These are phyloP conservation scores for Geranium incanum DNA, from an alignment of 441 rosid species.

Conservation along the genomic window DNA sequence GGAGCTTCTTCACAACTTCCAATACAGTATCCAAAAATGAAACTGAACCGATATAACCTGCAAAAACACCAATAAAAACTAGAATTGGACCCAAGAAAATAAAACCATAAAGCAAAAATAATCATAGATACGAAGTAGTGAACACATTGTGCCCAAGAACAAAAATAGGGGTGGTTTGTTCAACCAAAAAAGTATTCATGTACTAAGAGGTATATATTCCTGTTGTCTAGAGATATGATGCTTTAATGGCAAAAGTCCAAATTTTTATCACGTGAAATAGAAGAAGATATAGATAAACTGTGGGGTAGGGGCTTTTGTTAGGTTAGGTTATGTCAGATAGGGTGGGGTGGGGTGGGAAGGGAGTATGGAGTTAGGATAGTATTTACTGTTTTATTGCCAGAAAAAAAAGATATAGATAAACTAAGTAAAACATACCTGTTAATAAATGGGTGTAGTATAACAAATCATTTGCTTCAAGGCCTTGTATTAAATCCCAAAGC, in stretches of 20 bases:
- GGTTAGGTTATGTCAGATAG: too few relatives aligned
- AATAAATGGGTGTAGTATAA: slow-evolving; percentile 82
- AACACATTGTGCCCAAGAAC: too few relatives aligned
- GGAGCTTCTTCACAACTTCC: slow-evolving; percentile 80
- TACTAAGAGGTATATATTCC: neutral
- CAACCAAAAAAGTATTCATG: neutral
- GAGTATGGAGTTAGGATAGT: too few relatives aligned
- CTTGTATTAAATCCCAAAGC: slow-evolving; percentile 80
- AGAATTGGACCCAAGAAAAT: slow-evolving; percentile 4
- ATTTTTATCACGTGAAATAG: neutral
- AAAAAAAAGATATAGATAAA: slow-evolving; percentile 3
- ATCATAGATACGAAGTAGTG: too few relatives aligned
- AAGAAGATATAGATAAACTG: slow-evolving; percentile 4
- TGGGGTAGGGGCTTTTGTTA: too few relatives aligned
- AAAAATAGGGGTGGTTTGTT: too few relatives aligned
- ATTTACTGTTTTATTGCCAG: neutral
- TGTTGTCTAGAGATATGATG: neutral
- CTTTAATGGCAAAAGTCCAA: neutral
- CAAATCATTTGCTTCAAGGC: slow-evolving; percentile 79
- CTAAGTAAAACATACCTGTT: slow-evolving; percentile 49
- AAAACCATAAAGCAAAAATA: slow-evolving; percentile 1
- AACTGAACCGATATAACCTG: slow-evolving; percentile 98
- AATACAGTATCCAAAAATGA: slow-evolving; percentile 74
- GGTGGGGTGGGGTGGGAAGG: too few relatives aligned
- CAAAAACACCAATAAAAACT: slow-evolving; percentile 19